A percentile compares a stretch with the other conserved stretches of the same genome.
Evolutionary conservation across 192 early-diverging fungal species (phyloP).

Genomic region (Helicostylum pulchrum): DNA sequence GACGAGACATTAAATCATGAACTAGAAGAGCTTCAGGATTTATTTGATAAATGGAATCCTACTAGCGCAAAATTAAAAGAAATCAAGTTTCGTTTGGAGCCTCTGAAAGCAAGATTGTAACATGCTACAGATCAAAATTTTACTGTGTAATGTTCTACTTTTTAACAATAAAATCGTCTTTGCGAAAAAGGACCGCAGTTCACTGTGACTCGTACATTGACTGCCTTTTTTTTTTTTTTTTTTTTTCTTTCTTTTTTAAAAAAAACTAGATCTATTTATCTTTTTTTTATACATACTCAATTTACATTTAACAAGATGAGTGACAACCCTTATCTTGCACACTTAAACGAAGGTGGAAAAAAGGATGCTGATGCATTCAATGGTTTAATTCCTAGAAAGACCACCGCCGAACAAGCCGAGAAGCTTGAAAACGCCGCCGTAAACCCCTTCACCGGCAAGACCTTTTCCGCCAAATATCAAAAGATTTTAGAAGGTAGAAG

Average conservation of each 20-base stretch:
- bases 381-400: constrained; percentile 66
- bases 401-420: constrained; percentile 86
- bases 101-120: constrained; percentile 64
- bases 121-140: no score
- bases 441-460: constrained; percentile 81
- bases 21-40: constrained; percentile 57
- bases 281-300: no score
- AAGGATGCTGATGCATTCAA: constrained; percentile 33
- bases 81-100: constrained; percentile 90
- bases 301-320: not conserved
- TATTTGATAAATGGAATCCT: constrained; percentile 84
- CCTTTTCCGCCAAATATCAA: constrained; percentile 80
- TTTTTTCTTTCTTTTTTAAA: no score
- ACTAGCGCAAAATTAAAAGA: constrained; percentile 68
- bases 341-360: constrained; percentile 29
- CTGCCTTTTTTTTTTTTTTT: no score
- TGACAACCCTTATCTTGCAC: constrained; percentile 58
- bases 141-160: no score
- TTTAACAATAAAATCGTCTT: no score
- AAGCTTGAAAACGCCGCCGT: constrained; percentile 62
- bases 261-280: no score
- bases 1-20: constrained; percentile 58
- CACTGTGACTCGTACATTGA: no score
- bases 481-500: constrained; percentile 84
- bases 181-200: no score